Conservation (phyloP, 2,329 filamentous ascomycete genomes). For the Penicillium freii region DNA sequence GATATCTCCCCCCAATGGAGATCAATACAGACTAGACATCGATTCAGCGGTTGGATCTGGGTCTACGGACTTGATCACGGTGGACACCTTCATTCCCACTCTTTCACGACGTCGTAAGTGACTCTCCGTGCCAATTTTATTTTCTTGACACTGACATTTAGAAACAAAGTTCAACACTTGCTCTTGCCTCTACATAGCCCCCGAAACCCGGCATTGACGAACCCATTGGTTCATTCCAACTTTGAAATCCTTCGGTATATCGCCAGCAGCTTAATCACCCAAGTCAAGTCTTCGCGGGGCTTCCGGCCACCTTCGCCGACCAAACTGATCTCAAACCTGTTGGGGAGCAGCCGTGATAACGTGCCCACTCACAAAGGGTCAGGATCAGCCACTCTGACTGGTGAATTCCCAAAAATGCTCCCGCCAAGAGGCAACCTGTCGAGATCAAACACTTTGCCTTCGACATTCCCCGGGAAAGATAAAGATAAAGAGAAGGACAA, state of each 20-base stretch:
- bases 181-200: slow-evolving; percentile 69
- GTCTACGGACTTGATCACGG: slow-evolving; percentile 70
- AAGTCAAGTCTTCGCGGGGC: slow-evolving; percentile 59
- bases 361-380: slow-evolving; percentile 36
- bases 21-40: slow-evolving; percentile 56
- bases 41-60: slow-evolving; percentile 67
- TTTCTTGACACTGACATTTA: slow-evolving; percentile 9
- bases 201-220: slow-evolving; percentile 47
- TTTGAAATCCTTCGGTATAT: slow-evolving; percentile 72
- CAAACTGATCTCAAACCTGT: slow-evolving; percentile 82
- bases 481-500: slow-evolving; percentile 28
- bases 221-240: slow-evolving; percentile 72
- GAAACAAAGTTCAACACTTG: slow-evolving; percentile 63
- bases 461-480: slow-evolving; percentile 49
- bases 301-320: slow-evolving; percentile 82
- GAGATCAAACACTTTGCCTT: slow-evolving; percentile 47
- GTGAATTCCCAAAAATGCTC: slow-evolving; percentile 46
- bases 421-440: slow-evolving; percentile 38
- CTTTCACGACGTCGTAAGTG: slow-evolving; percentile 69
- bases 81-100: slow-evolving; percentile 71
- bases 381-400: slow-evolving; percentile 38
- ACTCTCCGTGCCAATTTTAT: slow-evolving; percentile 1
- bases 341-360: slow-evolving; percentile 56
- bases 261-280: slow-evolving; percentile 60
- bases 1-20: slow-evolving; percentile 68